These are phyloP conservation scores for Hypholoma sublateritium DNA, from an alignment of 768 basidiomycete genomes.

Conservation along the genomic window DNA sequence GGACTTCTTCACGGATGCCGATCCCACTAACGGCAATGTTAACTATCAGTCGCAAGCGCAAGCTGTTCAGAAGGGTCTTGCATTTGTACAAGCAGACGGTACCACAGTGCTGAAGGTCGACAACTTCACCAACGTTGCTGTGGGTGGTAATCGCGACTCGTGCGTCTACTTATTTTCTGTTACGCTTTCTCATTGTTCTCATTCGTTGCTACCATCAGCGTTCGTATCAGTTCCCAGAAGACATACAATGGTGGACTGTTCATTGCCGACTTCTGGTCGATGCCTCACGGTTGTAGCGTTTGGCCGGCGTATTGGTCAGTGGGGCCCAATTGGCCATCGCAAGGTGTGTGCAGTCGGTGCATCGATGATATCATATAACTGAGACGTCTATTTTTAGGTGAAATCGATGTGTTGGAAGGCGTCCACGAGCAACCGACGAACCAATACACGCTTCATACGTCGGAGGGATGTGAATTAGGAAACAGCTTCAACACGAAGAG, in stretches of 20 bases:
- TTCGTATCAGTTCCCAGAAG: conserved; percentile 68
- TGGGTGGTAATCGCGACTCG: conserved; percentile 58
- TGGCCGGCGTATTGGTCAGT: conserved; percentile 58
- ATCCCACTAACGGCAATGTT: conserved; percentile 74
- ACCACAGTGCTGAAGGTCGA: conserved; percentile 67
- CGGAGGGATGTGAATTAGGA: conserved; percentile 35
- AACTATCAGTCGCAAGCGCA: conserved; percentile 49
- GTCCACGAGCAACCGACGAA: conserved; percentile 60
- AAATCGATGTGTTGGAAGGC: conserved; percentile 77
- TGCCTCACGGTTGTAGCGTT: conserved; percentile 73
- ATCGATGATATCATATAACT: background rate
- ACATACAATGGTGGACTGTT: conserved; percentile 67
- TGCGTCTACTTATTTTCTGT: conserved; percentile 24
- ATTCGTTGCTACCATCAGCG: conserved; percentile 36
- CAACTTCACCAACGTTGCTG: conserved; percentile 42
- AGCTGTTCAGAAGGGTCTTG: conserved; percentile 53
- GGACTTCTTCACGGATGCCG: conserved; percentile 60
- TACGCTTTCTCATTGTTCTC: conserved; percentile 6
- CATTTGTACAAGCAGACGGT: conserved; percentile 59
- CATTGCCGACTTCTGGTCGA: conserved; percentile 67
- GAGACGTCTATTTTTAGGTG: conserved; percentile 29
- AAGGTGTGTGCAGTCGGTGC: conserved; percentile 29
- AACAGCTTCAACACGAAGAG: conserved; percentile 24
- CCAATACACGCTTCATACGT: conserved; percentile 67
- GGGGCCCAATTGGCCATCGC: conserved; percentile 51